Evolutionary conservation across 2,329 filamentous ascomycete genomes (phyloP).

Genomic region (Trichoderma oligosporum): DNA sequence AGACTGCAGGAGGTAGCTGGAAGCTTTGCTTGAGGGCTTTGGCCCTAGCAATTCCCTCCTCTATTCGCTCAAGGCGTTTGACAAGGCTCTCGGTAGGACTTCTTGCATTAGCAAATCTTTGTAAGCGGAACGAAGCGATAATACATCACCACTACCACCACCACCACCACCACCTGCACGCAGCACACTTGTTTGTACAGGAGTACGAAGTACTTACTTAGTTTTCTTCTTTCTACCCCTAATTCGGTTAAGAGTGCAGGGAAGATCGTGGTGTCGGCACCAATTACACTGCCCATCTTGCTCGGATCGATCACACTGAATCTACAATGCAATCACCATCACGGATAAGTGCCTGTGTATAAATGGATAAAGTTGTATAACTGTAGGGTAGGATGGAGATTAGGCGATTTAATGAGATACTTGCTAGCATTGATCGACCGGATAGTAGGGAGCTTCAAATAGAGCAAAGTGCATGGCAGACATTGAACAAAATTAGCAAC

Average conservation of each 20-base stretch:
- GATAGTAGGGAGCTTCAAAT: too few species aligned
- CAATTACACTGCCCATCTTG: slow-evolving; percentile 43
- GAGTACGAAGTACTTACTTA: slow-evolving; percentile 20
- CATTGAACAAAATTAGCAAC: slow-evolving; percentile 3
- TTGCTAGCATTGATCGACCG: too few species aligned
- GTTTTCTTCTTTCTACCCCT: slow-evolving; percentile 23
- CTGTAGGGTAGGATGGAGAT: slow-evolving; percentile 1
- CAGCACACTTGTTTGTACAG: too few species aligned
- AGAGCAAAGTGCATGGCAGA: not conserved
- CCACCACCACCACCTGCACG: too few species aligned
- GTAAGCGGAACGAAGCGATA: not conserved
- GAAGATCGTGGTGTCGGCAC: slow-evolving; percentile 46
- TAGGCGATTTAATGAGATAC: too few species aligned
- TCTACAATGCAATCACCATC: slow-evolving; percentile 31
- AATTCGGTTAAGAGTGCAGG: slow-evolving; percentile 41
- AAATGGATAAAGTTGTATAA: not conserved
- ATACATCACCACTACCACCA: not conserved
- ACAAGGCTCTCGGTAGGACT: slow-evolving; percentile 31
- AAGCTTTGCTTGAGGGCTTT: not conserved
- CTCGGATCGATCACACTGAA: slow-evolving; percentile 46
- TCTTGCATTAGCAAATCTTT: not conserved
- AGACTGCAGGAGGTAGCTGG: not conserved
- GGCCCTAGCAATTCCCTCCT: slow-evolving; percentile 33
- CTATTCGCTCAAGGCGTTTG: slow-evolving; percentile 39
- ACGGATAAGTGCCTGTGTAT: slow-evolving; percentile 13